Percentiles rank a stretch among this genome's conserved stretches.
These are phyloP conservation scores for Ophiosphaerella herpotricha DNA, from an alignment of 2,329 filamentous ascomycete genomes.

Conservation along the genomic window DNA sequence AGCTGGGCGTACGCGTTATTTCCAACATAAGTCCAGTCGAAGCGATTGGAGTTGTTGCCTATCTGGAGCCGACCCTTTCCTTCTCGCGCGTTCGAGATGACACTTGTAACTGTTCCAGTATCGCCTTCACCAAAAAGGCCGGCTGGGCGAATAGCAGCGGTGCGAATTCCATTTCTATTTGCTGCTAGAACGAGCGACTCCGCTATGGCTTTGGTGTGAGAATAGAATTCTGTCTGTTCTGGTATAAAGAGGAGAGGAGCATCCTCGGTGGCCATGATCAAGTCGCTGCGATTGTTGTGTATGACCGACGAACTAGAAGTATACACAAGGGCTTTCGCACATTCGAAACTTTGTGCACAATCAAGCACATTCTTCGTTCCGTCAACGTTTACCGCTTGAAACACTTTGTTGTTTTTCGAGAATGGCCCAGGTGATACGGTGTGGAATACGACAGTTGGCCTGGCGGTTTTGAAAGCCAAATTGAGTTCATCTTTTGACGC, in stretches of 20 bases:
- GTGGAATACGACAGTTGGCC: constrained; percentile 14
- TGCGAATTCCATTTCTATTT: constrained; percentile 18
- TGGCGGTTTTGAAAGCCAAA: constrained; percentile 2
- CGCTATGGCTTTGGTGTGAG: constrained; percentile 19
- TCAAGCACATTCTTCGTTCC: constrained; percentile 15
- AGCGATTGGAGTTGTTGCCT: constrained; percentile 22
- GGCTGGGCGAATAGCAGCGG: constrained; percentile 7
- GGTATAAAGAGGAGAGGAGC: constrained; percentile 5
- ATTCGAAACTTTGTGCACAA: constrained; percentile 7
- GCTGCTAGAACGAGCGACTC: constrained; percentile 20
- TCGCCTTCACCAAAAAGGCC: constrained; percentile 20
- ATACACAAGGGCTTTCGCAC: constrained; percentile 19
- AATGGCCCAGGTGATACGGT: constrained; percentile 13
- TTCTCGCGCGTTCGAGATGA: constrained; percentile 6
- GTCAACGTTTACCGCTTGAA: constrained; percentile 10
- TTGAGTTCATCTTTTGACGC: constrained; percentile 1
- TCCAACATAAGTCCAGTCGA: constrained; percentile 19
- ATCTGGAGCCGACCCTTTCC: constrained; percentile 18
- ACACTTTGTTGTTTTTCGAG: constrained; percentile 1
- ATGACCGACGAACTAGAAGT: constrained; percentile 24
- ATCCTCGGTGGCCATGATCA: constrained; percentile 17
- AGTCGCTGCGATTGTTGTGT: constrained; percentile 14
- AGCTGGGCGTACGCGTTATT: constrained; percentile 10
- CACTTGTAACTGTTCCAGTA: constrained; percentile 2
- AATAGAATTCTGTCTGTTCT: constrained; percentile 6